Percentiles rank a stretch among this genome's conserved stretches.
Conservation (phyloP, 257 asterid genomes). For the Penstemon barbatus region DNA sequence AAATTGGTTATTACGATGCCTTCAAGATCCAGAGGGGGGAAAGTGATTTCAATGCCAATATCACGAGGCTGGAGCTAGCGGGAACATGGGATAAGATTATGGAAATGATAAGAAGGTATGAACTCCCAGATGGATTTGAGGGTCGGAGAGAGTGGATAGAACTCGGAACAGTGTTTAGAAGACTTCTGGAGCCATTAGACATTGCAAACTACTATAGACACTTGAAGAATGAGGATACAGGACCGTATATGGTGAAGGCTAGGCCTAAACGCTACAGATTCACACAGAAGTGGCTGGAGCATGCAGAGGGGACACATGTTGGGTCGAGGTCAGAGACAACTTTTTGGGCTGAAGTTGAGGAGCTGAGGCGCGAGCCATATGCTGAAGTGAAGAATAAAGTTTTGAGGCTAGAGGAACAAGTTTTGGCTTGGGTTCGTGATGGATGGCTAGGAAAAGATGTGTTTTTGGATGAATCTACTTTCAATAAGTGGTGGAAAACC, state of each 20-base stretch:
- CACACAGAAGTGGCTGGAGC: conserved; percentile 81
- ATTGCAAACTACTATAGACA: conserved; percentile 86
- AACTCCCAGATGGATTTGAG: conserved; percentile 88
- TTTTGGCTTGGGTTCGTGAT: conserved; percentile 40
- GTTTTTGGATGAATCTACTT: conserved; percentile 73
- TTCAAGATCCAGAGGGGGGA: conserved; percentile 62
- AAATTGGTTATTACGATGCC: conserved; percentile 77
- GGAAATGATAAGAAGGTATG: conserved; percentile 71
- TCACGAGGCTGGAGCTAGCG: conserved; percentile 62
- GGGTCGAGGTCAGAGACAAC: conserved; percentile 61
- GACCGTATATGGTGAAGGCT: conserved; percentile 74
- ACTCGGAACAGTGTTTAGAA: conserved; percentile 62
- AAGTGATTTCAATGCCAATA: conserved; percentile 63
- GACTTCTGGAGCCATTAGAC: conserved; percentile 84
- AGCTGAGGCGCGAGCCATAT: conserved; percentile 49
- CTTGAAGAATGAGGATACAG: conserved; percentile 71
- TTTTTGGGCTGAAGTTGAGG: conserved; percentile 95
- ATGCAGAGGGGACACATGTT: conserved; percentile 44
- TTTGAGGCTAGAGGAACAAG: conserved; percentile 50
- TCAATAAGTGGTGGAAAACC: conserved; percentile 77
- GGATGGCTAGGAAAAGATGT: conserved; percentile 50
- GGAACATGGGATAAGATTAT: conserved; percentile 78
- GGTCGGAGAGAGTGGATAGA: conserved; percentile 72
- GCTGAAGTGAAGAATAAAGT: conserved; percentile 42
- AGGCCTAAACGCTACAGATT: conserved; percentile 70